Evolutionary conservation across 192 early-diverging fungal genomes (phyloP), one percentile per base, ranked within the genome.

Genomic region (Coemansia sp.): DNA sequence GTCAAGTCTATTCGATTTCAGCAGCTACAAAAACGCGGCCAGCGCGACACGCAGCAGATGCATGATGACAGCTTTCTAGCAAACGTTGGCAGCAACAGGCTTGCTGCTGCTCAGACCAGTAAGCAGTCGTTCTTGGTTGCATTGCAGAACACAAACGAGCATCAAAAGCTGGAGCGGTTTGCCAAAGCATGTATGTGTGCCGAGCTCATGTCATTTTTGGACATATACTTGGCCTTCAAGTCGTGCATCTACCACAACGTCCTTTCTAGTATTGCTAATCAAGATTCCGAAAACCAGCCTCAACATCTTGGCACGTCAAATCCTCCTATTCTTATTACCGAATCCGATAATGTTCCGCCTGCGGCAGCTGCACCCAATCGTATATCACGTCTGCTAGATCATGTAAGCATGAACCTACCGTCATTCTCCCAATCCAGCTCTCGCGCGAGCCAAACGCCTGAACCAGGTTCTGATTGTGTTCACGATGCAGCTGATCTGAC

Each of bases 181-280:
- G 69, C 75, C 24, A 56, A 63, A 21, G 17, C 19, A 12, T 77
- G 75, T 37, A 65, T 77, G 53, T 77, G 75, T 39, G 55, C 52
- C 10, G 75, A 77, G 55, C 69, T 77, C 11, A 57, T 68, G 24
- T 61, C 53, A 14, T 77, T 77, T 24, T 49, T 77, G 11, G 75
- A 77, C n/a, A 65, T 68, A 1, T 77, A 71, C 43, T 58, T 62
- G 32, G 75, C 75, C 17, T 65, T 77, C 35, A 77, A 77, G 50
- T 19, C 19, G 22, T 62, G 61, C 11, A 61, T 70, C 10, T 67
- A 66, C 21, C 43, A 47, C 48, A 60, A 54, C 24, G 54, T 60
- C 11, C 23, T 45, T 2, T 41, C 25, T n/a, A 21, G 23, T 23
- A 38, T 1, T 3, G 2, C 25, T 24, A 27, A n/a, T 12, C 32